Conservation (phyloP, 2,329 filamentous ascomycete species). For the Aureobasidium lini region DNA sequence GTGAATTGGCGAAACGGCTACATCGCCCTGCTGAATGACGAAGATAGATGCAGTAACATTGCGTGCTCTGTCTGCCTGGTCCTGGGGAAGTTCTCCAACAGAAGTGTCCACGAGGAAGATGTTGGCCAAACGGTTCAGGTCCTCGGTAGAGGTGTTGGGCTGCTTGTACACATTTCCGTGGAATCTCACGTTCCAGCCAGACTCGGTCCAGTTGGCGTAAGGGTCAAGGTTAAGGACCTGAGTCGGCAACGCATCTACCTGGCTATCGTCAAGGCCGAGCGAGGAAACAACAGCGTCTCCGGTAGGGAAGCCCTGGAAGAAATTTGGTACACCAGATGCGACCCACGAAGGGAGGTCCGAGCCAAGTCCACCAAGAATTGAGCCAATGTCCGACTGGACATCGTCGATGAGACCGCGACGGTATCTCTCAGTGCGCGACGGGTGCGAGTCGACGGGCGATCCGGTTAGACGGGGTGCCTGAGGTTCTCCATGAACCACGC, state of each 20-base stretch:
- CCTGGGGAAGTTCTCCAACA: slow-evolving; percentile 50
- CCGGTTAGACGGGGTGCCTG: slow-evolving; percentile 43
- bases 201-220: slow-evolving; percentile 67
- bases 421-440: slow-evolving; percentile 34
- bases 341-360: slow-evolving; percentile 53
- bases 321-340: slow-evolving; percentile 56
- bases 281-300: slow-evolving; percentile 35
- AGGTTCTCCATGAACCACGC: slow-evolving; percentile 16
- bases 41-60: slow-evolving; percentile 68
- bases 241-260: slow-evolving; percentile 57
- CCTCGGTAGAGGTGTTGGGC: slow-evolving; percentile 57
- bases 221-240: slow-evolving; percentile 63
- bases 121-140: slow-evolving; percentile 62
- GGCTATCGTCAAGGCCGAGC: slow-evolving; percentile 51
- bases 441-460: slow-evolving; percentile 35
- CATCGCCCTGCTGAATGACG: slow-evolving; percentile 62
- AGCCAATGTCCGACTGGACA: slow-evolving; percentile 36
- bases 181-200: slow-evolving; percentile 68
- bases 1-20: slow-evolving; percentile 53
- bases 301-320: slow-evolving; percentile 59
- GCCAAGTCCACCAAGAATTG: slow-evolving; percentile 42
- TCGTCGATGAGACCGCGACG: slow-evolving; percentile 46
- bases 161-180: slow-evolving; percentile 79
- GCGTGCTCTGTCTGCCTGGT: slow-evolving; percentile 59
- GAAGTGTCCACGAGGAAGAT: slow-evolving; percentile 60